Conservation (phyloP, 1,139 yeast species). For the Blastobotrys proliferans region DNA sequence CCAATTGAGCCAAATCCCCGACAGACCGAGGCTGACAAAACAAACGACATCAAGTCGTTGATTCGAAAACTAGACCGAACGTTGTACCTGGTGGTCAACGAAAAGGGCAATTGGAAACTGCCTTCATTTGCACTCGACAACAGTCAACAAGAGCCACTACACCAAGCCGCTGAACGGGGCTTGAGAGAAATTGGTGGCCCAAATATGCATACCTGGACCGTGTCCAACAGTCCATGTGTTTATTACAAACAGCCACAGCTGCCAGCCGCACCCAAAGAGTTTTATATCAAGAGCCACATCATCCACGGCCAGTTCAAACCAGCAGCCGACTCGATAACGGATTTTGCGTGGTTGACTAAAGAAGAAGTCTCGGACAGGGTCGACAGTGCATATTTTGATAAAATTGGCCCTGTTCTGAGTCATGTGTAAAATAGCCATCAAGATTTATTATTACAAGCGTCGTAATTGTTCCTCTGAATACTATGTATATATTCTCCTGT, state of each 20-base stretch:
- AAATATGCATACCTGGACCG: conserved; percentile 78
- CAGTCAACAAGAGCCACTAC: conserved; percentile 50
- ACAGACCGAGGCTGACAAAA: conserved; percentile 68
- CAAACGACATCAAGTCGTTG: conserved; percentile 58
- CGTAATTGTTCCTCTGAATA: conserved; percentile 3
- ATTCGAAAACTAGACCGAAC: conserved; percentile 80
- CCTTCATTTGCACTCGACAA: conserved; percentile 57
- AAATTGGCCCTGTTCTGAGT: conserved; percentile 26
- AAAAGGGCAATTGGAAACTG: conserved; percentile 57
- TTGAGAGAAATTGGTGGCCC: conserved; percentile 69
- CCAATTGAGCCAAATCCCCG: conserved; percentile 71
- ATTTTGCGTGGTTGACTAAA: conserved; percentile 78
- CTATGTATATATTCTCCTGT: background rate
- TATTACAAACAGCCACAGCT: conserved; percentile 37
- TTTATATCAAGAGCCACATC: conserved; percentile 81
- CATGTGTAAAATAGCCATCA: too few relatives aligned
- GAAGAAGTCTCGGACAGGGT: conserved; percentile 66
- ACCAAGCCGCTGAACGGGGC: conserved; percentile 72
- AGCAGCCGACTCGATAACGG: conserved; percentile 37
- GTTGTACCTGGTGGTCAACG: conserved; percentile 63
- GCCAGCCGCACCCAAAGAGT: conserved; percentile 48
- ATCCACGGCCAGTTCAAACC: conserved; percentile 79
- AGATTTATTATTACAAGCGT: conserved; percentile 2
- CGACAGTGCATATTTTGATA: conserved; percentile 49
- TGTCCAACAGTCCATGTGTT: conserved; percentile 83